A percentile compares a stretch with the other conserved stretches of the same genome.
Conservation (phyloP, 2,329 filamentous ascomycete species). For the Plenodomus biglobosus region DNA sequence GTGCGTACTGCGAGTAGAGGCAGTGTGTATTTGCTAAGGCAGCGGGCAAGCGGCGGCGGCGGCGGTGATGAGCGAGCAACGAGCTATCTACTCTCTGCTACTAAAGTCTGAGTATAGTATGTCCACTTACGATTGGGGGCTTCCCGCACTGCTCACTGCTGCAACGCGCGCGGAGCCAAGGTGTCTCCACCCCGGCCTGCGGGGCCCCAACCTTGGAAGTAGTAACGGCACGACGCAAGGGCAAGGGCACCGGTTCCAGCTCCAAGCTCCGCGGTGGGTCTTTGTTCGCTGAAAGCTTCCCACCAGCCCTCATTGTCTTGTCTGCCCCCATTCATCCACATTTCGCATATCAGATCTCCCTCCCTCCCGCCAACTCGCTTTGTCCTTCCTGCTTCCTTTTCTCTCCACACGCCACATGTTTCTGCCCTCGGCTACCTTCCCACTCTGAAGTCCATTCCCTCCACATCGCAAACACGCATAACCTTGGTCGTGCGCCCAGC, state of each 20-base stretch:
- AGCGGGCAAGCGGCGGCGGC: too few species aligned
- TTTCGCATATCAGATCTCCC: too few species aligned
- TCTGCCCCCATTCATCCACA: background rate
- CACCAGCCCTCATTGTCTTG: background rate
- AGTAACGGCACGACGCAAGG: too few species aligned
- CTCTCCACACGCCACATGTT: background rate
- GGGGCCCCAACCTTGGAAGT: too few species aligned
- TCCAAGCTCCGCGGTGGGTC: background rate
- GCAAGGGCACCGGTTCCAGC: too few species aligned
- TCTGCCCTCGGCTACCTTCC: background rate
- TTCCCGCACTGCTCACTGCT: slow-evolving; percentile 6
- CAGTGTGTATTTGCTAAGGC: slow-evolving; percentile 8
- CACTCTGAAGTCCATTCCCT: background rate
- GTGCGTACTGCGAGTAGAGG: slow-evolving; percentile 4
- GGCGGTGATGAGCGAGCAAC: slow-evolving; percentile 17
- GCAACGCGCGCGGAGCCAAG: slow-evolving; percentile 10
- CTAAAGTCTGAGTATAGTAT: too few species aligned
- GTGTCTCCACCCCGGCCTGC: slow-evolving; percentile 11
- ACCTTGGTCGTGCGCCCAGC: slow-evolving; percentile 18
- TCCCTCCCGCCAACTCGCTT: too few species aligned
- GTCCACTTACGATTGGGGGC: background rate
- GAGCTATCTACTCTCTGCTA: background rate
- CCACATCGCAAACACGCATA: slow-evolving; percentile 4
- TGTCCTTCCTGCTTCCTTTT: too few species aligned
- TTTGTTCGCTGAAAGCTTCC: background rate